Percentiles rank a stretch among this genome's conserved stretches.
phyloP scores from a whole-genome alignment of 2,329 filamentous ascomycete species.

The Aphanocladium album region DNA sequence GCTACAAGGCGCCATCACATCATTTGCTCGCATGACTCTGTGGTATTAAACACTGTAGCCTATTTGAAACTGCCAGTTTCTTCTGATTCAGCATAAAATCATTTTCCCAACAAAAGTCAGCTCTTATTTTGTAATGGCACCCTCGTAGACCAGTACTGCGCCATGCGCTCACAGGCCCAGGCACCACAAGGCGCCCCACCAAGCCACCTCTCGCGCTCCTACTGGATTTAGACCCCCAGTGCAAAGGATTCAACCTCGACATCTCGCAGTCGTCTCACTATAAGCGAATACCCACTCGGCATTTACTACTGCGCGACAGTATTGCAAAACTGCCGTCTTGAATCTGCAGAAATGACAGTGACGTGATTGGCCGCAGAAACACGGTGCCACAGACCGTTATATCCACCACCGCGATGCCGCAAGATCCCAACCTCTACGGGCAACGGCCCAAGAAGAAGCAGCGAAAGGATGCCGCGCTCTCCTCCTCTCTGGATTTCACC shows the following conservation, averaged over 20 bases:
- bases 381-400: neutral
- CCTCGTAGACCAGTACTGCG: too few relatives aligned
- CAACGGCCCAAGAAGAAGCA: conserved; percentile 64
- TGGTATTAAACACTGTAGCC: too few relatives aligned
- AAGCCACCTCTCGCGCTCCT: neutral
- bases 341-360: neutral
- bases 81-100: too few relatives aligned
- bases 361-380: neutral
- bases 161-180: neutral
- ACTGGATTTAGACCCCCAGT: neutral
- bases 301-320: neutral
- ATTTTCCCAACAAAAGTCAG: too few relatives aligned
- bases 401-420: conserved; percentile 32
- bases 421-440: conserved; percentile 72
- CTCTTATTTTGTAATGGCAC: too few relatives aligned
- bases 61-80: too few relatives aligned
- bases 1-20: too few relatives aligned
- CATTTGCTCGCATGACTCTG: too few relatives aligned
- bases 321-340: neutral
- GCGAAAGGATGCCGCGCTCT: conserved; percentile 64
- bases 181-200: neutral
- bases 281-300: neutral
- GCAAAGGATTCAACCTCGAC: neutral
- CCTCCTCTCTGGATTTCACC: conserved; percentile 76
- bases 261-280: neutral